Evolutionary conservation across 768 basidiomycete genomes (phyloP), one percentile per base, ranked within the genome.

Genomic region (Tulasnella sp.): DNA sequence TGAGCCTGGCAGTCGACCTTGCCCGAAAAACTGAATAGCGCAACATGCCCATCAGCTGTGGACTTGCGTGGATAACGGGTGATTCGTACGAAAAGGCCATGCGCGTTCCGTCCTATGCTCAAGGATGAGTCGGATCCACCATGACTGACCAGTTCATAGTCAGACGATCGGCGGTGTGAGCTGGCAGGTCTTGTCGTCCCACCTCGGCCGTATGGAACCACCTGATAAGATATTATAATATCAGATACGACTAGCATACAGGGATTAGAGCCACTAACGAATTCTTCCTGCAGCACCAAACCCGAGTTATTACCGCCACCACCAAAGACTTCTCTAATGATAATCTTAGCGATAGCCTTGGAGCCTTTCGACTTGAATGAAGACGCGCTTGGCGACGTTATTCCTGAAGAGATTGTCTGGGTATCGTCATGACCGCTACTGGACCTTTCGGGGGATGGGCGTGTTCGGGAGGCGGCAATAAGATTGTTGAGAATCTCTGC

Each of bases 271-370:
- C 11, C 2, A 12, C 54, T 56, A 24, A 56, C 54, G 45, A 56
- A 59, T 34, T 22, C 46, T 8, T 19, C 10, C n/a, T 41, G 27
- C 9, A 24, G 45, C 49, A 12, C 49, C 46, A 21, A 21, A 25
- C 30, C 57, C n/a, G 30, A 19, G 9, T 59, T 46, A 22, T 59
- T 59, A 21, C 57, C 57, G 10, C 46, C 57, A 11, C 48, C 57
- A 31, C 57, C 57, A 11, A 59, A 19, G 22, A 59, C 34, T 42
- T 59, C 30, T 12, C 22, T 25, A 30, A 59, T 24, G 17, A 46
- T 41, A 19, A 5, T 4, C 38, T 59, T 59, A 4, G 49, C 49
- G 30, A 46, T 59, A 21, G 29, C 31, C 2, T 7, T 50, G 29
- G 57, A 59, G n/a, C 44, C 22, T 12, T 11, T 25, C 11, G 54